A percentile compares a stretch with the other conserved stretches of the same genome.
Evolutionary conservation across 495 filamentous ascomycete species (phyloP).

Genomic region (Penicillium desertorum): DNA sequence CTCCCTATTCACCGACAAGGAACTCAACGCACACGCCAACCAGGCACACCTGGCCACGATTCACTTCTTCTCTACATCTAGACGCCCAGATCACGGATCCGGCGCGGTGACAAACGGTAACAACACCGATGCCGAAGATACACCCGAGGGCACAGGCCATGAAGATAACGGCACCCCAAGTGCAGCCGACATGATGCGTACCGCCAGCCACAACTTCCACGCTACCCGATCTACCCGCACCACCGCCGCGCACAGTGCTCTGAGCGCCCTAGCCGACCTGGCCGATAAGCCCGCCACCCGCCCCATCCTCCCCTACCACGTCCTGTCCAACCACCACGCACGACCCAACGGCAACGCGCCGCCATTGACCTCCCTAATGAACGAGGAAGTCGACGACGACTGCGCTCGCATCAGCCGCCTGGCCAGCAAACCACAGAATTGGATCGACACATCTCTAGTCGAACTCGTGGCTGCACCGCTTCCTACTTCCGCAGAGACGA

Average conservation of each 20-base stretch:
- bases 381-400: conserved; percentile 60
- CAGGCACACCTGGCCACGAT: conserved; percentile 65
- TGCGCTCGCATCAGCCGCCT: conserved; percentile 55
- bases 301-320: conserved; percentile 63
- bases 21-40: conserved; percentile 74
- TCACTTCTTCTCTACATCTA: conserved; percentile 53
- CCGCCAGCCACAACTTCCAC: conserved; percentile 63
- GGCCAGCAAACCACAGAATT: conserved; percentile 33
- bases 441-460: conserved; percentile 41
- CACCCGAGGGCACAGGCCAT: conserved; percentile 47
- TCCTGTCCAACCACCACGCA: conserved; percentile 51
- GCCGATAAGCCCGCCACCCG: conserved; percentile 63
- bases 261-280: conserved; percentile 61
- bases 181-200: conserved; percentile 68
- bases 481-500: conserved; percentile 23
- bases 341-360: conserved; percentile 47
- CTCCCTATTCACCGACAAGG: conserved; percentile 91
- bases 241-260: conserved; percentile 51
- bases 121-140: conserved; percentile 48
- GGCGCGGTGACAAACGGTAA: conserved; percentile 45
- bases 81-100: conserved; percentile 47
- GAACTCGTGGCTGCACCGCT: conserved; percentile 37
- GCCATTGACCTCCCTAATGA: conserved; percentile 52
- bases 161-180: conserved; percentile 54
- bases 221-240: conserved; percentile 70